A percentile compares a stretch with the other conserved stretches of the same genome.
Evolutionary conservation across 768 basidiomycete genomes (phyloP).

Genomic region (Podaxis sp.): DNA sequence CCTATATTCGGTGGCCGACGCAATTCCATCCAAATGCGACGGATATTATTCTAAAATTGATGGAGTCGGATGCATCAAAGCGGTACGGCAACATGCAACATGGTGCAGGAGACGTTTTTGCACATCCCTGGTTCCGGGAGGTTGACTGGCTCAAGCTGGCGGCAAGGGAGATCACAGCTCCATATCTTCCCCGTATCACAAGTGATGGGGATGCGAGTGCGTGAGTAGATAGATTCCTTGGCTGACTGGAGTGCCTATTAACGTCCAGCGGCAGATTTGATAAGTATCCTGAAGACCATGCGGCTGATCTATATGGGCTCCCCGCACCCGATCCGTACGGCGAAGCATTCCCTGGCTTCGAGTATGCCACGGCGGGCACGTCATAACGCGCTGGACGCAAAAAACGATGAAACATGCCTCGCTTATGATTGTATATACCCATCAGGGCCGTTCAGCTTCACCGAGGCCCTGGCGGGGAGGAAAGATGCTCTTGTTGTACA

Average conservation of each 20-base stretch:
- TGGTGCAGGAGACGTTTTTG: constrained; percentile 89
- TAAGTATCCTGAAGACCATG: constrained; percentile 75
- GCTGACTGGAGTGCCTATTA: constrained; percentile 15
- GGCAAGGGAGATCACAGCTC: constrained; percentile 87
- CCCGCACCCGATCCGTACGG: constrained; percentile 63
- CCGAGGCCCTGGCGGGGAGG: neutral
- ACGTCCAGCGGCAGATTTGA: constrained; percentile 56
- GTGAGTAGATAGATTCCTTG: constrained; percentile 44
- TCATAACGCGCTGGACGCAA: constrained; percentile 16
- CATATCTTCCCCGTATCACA: constrained; percentile 88
- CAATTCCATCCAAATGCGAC: constrained; percentile 74
- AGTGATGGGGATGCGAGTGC: constrained; percentile 96
- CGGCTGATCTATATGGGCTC: constrained; percentile 56
- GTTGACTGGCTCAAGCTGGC: constrained; percentile 87
- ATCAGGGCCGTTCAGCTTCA: neutral
- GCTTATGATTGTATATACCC: constrained; percentile 6
- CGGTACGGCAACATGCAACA: constrained; percentile 88
- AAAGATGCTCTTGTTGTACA: neutral
- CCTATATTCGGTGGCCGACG: constrained; percentile 76
- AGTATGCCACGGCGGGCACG: constrained; percentile 48
- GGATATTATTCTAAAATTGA: constrained; percentile 86
- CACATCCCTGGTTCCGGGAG: constrained; percentile 92
- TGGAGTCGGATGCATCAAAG: constrained; percentile 86
- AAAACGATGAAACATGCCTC: neutral
- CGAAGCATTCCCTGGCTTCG: constrained; percentile 73